Percentiles rank a stretch among this genome's conserved stretches.
These are phyloP conservation scores for Botryotinia calthae DNA, from an alignment of 2,329 filamentous ascomycete genomes.

Conservation along the genomic window DNA sequence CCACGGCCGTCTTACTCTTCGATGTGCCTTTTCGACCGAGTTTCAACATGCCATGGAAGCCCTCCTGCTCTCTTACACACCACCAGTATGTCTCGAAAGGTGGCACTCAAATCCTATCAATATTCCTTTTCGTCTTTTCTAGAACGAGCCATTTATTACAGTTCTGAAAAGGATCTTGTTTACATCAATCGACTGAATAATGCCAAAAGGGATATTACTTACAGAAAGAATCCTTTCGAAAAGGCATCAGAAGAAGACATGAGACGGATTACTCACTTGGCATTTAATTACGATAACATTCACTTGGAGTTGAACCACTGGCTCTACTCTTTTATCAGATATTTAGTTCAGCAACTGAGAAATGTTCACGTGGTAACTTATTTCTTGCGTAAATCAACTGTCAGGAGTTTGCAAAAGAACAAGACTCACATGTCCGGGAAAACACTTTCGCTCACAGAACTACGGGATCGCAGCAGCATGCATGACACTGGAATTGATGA, in stretches of 20 bases:
- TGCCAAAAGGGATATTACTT: background rate
- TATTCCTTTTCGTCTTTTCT: background rate
- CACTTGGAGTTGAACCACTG: background rate
- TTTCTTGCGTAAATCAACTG: background rate
- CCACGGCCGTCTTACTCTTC: background rate
- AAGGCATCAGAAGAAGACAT: background rate
- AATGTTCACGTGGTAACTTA: background rate
- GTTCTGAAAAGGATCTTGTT: background rate
- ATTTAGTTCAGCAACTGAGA: background rate
- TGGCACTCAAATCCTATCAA: background rate
- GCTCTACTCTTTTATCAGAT: background rate
- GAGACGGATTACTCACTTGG: background rate
- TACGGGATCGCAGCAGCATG: background rate
- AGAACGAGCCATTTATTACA: background rate
- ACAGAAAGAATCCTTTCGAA: background rate
- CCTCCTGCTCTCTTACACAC: background rate
- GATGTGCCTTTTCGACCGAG: background rate
- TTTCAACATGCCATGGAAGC: background rate
- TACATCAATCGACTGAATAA: background rate
- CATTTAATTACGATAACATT: background rate
- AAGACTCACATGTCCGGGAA: background rate
- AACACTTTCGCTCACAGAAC: rapidly evolving
- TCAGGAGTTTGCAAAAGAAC: background rate
- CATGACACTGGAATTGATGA: background rate
- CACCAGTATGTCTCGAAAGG: background rate